A percentile compares a stretch with the other conserved stretches of the same genome.
Conservation (phyloP, 176 grass and related monocot genomes). For the Tillandsia leiboldiana region DNA sequence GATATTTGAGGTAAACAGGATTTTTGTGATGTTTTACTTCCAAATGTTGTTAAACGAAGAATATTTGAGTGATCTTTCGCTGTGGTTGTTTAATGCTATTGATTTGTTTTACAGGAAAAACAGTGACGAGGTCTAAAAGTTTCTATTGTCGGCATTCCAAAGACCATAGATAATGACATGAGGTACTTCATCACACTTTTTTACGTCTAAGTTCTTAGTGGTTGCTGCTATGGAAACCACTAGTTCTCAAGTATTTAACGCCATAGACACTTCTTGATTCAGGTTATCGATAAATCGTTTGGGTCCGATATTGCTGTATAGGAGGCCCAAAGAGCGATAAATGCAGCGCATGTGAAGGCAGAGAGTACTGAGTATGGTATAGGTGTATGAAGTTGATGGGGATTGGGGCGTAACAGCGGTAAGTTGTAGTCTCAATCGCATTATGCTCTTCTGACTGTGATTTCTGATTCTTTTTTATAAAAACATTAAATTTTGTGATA, state of each 20-base stretch:
- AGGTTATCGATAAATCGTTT: conserved; percentile 98
- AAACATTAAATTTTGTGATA: background rate
- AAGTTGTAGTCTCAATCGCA: conserved; percentile 23
- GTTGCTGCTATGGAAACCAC: background rate
- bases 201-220: background rate
- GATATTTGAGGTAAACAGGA: conserved; percentile 52
- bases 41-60: background rate
- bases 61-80: background rate
- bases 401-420: conserved; percentile 81
- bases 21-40: background rate
- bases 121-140: no score
- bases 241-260: background rate
- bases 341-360: conserved; percentile 94
- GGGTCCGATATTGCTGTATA: conserved; percentile 94
- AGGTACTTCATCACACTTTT: no score
- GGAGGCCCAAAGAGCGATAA: conserved; percentile 97
- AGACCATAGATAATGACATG: no score
- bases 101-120: conserved; percentile 13
- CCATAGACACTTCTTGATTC: conserved; percentile 6
- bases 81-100: background rate
- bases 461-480: conserved; percentile 5
- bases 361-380: conserved; percentile 92
- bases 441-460: background rate
- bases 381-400: conserved; percentile 84
- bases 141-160: no score